Conservation (phyloP, 2,329 filamentous ascomycete species). For the Hypoxylon sp. region DNA sequence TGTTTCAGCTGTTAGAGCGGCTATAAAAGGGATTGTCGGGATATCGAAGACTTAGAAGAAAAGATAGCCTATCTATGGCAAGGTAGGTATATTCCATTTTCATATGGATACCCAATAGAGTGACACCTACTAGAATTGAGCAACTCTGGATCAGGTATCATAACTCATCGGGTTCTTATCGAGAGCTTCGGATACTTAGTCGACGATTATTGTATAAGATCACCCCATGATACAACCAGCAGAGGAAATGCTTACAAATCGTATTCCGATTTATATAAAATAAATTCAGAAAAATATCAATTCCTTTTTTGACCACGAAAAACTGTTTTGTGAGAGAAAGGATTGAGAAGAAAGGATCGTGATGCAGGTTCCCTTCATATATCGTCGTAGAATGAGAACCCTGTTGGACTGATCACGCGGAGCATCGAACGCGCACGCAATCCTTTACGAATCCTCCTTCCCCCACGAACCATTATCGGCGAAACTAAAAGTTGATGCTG, state of each 20-base stretch:
- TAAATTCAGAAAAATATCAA: neutral
- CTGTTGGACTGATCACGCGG: slow-evolving; percentile 12
- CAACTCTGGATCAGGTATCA: neutral
- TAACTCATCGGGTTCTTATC: slow-evolving; percentile 2
- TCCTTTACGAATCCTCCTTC: neutral
- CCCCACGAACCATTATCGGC: neutral
- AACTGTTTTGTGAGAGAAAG: neutral
- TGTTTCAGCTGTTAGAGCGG: slow-evolving; percentile 22
- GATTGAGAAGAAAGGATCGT: neutral
- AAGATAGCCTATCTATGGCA: slow-evolving; percentile 1
- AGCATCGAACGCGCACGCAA: neutral
- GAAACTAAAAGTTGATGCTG: neutral
- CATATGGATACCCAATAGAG: neutral
- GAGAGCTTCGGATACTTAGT: neutral
- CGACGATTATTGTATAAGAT: neutral
- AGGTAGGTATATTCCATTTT: slow-evolving; percentile 6
- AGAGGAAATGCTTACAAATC: neutral
- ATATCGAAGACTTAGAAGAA: slow-evolving; percentile 1
- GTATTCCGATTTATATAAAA: neutral
- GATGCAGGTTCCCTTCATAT: slow-evolving; percentile 8
- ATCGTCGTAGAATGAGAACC: slow-evolving; percentile 21
- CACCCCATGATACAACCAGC: neutral
- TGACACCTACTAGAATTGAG: slow-evolving; percentile 26
- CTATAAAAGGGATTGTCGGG: neutral
- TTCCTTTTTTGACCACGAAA: neutral